A percentile compares a stretch with the other conserved stretches of the same genome.
These are phyloP conservation scores for Neurospora sp. DNA, from an alignment of 2,329 filamentous ascomycete species.

Conservation along the genomic window DNA sequence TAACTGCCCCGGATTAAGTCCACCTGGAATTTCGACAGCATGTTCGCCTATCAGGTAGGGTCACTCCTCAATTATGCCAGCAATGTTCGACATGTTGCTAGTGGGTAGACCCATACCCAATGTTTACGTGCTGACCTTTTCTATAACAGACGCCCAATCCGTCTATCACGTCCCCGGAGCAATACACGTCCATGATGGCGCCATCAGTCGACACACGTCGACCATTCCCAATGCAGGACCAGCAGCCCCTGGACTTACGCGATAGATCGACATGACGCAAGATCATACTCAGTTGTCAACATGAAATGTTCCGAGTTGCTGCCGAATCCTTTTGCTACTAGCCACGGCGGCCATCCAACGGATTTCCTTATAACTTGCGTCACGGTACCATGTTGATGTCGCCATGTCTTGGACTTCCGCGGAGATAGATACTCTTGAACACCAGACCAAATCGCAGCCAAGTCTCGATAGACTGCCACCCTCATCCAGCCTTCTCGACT, in stretches of 20 bases:
- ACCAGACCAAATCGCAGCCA: background rate
- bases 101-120: background rate
- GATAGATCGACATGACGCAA: background rate
- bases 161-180: background rate
- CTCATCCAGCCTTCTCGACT: background rate
- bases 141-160: background rate
- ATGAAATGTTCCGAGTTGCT: background rate
- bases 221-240: background rate
- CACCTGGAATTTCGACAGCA: background rate
- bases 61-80: background rate
- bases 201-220: background rate
- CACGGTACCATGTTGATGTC: background rate
- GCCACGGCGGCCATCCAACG: background rate
- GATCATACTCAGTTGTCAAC: background rate
- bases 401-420: background rate
- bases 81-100: background rate
- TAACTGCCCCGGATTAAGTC: background rate
- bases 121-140: background rate
- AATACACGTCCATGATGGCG: background rate
- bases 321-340: accelerated
- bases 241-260: background rate
- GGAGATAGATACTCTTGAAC: background rate
- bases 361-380: background rate
- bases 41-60: background rate
- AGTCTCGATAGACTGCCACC: background rate